These are phyloP conservation scores for Gastrolobium bilobum DNA, from an alignment of 306 rosid genomes.

Conservation along the genomic window DNA sequence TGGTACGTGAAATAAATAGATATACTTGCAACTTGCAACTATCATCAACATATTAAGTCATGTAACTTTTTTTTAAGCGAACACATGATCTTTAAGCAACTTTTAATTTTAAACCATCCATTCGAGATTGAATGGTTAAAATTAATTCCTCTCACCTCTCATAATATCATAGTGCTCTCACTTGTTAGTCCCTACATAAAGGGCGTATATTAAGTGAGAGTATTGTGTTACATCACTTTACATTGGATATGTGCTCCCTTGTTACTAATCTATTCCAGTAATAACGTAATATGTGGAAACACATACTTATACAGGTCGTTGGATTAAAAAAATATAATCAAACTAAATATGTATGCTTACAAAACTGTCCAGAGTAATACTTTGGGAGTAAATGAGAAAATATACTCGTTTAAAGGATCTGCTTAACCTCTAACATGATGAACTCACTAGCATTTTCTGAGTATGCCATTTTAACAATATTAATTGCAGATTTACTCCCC, in stretches of 20 bases:
- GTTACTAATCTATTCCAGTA: no score
- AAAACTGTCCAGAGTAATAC: no score
- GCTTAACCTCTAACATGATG: not conserved
- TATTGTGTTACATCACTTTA: not conserved
- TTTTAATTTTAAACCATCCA: slow-evolving; percentile 37
- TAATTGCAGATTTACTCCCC: slow-evolving; percentile 13
- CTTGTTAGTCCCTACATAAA: not conserved
- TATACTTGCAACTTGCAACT: slow-evolving; percentile 3
- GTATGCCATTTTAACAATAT: not conserved
- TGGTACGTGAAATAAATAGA: slow-evolving; percentile 67
- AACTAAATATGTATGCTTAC: no score
- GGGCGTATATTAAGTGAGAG: not conserved
- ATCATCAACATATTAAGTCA: slow-evolving; percentile 5
- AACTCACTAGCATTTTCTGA: slow-evolving; percentile 6
- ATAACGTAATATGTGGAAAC: no score
- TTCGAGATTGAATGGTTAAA: not conserved
- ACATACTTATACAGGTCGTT: no score
- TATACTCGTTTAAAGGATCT: not conserved
- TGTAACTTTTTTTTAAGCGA: not conserved
- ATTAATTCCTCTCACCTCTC: not conserved
- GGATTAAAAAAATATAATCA: no score
- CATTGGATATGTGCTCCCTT: not conserved
- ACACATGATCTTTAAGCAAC: not conserved
- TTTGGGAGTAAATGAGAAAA: no score
- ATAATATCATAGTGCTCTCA: slow-evolving; percentile 11